These are phyloP conservation scores for Vanrija sp. DNA, from an alignment of 1,284 basidiomycete genomes.

Conservation along the genomic window DNA sequence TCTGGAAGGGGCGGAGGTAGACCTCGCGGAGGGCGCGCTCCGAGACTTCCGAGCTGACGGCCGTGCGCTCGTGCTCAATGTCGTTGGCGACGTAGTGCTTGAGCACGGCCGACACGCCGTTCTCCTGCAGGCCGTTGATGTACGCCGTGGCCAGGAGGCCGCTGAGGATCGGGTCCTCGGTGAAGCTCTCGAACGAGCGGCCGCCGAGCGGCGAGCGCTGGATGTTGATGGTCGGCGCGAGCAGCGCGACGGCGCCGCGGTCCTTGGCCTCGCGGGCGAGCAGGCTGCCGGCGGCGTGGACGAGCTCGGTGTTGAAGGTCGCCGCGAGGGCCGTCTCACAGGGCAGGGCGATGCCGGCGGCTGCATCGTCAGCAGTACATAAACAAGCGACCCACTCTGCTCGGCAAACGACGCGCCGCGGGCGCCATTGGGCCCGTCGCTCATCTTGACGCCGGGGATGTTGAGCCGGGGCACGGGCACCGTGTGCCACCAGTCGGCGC, in stretches of 20 bases:
- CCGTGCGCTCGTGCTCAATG: slow-evolving; percentile 17
- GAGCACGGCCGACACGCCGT: slow-evolving; percentile 57
- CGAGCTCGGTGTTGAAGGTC: not conserved
- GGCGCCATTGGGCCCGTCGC: slow-evolving; percentile 54
- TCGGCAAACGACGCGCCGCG: slow-evolving; percentile 48
- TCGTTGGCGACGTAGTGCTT: slow-evolving; percentile 39
- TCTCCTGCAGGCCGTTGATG: slow-evolving; percentile 63
- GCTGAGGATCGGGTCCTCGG: slow-evolving; percentile 69
- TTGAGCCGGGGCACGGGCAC: slow-evolving; percentile 56
- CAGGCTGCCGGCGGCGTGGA: not conserved
- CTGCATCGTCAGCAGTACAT: slow-evolving; percentile 1
- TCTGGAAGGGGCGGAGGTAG: slow-evolving; percentile 77
- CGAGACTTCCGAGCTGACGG: slow-evolving; percentile 48
- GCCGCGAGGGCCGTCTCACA: not conserved
- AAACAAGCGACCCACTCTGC: slow-evolving; percentile 51
- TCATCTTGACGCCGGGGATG: slow-evolving; percentile 54
- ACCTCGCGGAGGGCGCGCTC: slow-evolving; percentile 72
- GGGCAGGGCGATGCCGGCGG: slow-evolving; percentile 60
- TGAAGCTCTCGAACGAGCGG: slow-evolving; percentile 55
- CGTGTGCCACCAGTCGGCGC: slow-evolving; percentile 62
- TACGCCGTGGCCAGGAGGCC: slow-evolving; percentile 67
- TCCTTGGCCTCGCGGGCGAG: slow-evolving; percentile 3
- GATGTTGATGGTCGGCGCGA: slow-evolving; percentile 74
- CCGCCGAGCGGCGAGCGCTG: slow-evolving; percentile 70
- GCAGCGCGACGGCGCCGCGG: slow-evolving; percentile 22